Evolutionary conservation across 768 basidiomycete genomes (phyloP).

Genomic region (Kondoa malvinella): DNA sequence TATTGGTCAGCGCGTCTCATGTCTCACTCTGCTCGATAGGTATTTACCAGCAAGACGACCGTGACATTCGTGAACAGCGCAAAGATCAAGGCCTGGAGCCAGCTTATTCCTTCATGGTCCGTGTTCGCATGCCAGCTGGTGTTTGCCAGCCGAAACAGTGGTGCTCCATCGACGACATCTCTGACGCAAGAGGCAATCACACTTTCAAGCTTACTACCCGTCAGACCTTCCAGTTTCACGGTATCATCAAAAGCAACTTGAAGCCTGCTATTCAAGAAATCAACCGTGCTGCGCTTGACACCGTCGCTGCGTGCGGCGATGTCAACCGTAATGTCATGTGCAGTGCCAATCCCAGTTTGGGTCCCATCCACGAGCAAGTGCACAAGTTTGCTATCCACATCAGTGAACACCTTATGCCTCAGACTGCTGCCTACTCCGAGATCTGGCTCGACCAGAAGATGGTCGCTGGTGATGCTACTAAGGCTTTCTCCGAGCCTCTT

Average conservation of each 20-base stretch:
- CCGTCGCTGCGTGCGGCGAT: slow-evolving; percentile 94
- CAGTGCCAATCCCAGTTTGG: slow-evolving; percentile 74
- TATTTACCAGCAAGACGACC: slow-evolving; percentile 91
- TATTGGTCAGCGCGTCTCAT: slow-evolving; percentile 22
- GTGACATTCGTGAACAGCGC: slow-evolving; percentile 93
- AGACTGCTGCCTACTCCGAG: slow-evolving; percentile 88
- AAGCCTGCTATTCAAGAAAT: slow-evolving; percentile 94
- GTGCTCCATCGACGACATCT: slow-evolving; percentile 87
- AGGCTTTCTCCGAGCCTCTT: slow-evolving; percentile 77
- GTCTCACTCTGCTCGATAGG: slow-evolving; percentile 40
- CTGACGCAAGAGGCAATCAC: slow-evolving; percentile 82
- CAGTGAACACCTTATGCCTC: slow-evolving; percentile 71
- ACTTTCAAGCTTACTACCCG: slow-evolving; percentile 96
- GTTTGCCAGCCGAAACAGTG: slow-evolving; percentile 84
- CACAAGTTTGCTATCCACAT: slow-evolving; percentile 67
- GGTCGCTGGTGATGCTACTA: slow-evolving; percentile 79
- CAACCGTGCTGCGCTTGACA: slow-evolving; percentile 76
- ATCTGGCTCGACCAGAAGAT: slow-evolving; percentile 98
- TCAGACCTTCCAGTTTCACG: slow-evolving; percentile 98
- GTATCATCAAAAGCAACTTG: slow-evolving; percentile 89
- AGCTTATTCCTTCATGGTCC: slow-evolving; percentile 96
- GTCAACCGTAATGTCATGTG: slow-evolving; percentile 61
- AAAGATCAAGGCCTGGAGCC: slow-evolving; percentile 82
- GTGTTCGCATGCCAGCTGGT: slow-evolving; percentile 86
- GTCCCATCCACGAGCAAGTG: slow-evolving; percentile 66